Conservation (phyloP, 2,329 filamentous ascomycete genomes). For the Pseudogymnoascus verrucosus region DNA sequence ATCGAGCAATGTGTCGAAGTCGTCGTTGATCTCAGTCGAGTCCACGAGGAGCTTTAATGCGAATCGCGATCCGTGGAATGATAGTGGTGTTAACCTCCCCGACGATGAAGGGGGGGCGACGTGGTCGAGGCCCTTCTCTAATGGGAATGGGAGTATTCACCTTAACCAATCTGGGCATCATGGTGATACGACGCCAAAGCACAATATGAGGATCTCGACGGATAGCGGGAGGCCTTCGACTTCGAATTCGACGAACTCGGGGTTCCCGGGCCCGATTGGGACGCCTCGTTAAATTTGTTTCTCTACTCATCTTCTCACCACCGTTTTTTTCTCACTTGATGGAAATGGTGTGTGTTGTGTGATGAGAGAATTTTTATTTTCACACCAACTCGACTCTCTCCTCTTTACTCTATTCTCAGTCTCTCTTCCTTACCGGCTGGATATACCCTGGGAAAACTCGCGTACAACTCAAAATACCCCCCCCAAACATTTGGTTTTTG, state of each 20-base stretch:
- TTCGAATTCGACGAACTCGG: constrained; percentile 90
- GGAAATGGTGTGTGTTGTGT: not conserved
- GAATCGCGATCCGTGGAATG: constrained; percentile 96
- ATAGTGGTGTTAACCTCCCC: constrained; percentile 87
- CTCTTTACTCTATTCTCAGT: constrained; percentile 7
- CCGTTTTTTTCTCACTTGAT: constrained; percentile 14
- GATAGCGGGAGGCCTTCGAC: constrained; percentile 89
- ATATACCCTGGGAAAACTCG: constrained; percentile 10
- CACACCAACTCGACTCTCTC: not conserved
- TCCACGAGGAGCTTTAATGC: constrained; percentile 83
- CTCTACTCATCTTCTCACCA: constrained; percentile 23
- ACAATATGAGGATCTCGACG: constrained; percentile 74
- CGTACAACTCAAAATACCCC: constrained; percentile 8
- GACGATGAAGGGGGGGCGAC: constrained; percentile 64
- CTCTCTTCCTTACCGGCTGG: constrained; percentile 4
- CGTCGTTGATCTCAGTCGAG: constrained; percentile 91
- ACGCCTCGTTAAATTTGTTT: constrained; percentile 61
- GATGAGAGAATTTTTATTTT: not conserved
- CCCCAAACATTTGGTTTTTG: not conserved
- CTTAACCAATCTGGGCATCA: constrained; percentile 53
- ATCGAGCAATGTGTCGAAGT: constrained; percentile 83
- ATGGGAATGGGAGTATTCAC: constrained; percentile 57
- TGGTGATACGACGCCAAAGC: constrained; percentile 76
- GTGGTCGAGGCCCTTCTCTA: constrained; percentile 53
- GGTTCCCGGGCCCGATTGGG: constrained; percentile 89